Conservation (phyloP, 139 green algal species). For the Limnomonas spitsbergensis region DNA sequence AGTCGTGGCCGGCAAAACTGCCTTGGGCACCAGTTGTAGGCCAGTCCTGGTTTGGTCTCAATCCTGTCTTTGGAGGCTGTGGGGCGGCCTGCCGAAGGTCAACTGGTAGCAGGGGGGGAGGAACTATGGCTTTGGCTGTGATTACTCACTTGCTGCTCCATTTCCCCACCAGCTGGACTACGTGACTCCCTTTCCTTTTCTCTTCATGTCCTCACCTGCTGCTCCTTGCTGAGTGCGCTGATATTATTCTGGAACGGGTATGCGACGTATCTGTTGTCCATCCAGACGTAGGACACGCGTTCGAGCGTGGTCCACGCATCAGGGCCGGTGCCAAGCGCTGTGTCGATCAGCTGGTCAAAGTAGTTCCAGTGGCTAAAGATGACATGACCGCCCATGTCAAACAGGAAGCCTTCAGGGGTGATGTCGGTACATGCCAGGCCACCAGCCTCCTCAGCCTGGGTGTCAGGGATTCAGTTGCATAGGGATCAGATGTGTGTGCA, state of each 20-base stretch:
- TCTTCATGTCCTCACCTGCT: slow-evolving; percentile 65
- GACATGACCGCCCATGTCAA: slow-evolving; percentile 93
- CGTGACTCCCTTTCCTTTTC: too few relatives aligned
- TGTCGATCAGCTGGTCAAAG: slow-evolving; percentile 75
- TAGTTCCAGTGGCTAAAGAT: slow-evolving; percentile 92
- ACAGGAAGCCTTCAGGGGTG: slow-evolving; percentile 85
- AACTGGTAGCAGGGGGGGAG: too few relatives aligned
- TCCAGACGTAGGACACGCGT: slow-evolving; percentile 85
- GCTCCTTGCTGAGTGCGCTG: slow-evolving; percentile 72
- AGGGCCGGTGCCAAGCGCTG: slow-evolving; percentile 45
- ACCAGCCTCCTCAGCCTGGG: slow-evolving; percentile 40
- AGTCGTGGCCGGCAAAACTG: too few relatives aligned
- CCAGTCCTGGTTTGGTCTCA: too few relatives aligned
- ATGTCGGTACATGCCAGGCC: slow-evolving; percentile 86
- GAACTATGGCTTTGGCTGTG: too few relatives aligned
- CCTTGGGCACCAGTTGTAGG: too few relatives aligned
- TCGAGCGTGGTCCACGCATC: slow-evolving; percentile 82
- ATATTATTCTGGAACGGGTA: slow-evolving; percentile 96
- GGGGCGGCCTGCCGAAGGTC: too few relatives aligned
- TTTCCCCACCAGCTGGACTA: too few relatives aligned
- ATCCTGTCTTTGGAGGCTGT: too few relatives aligned
- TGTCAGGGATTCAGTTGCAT: background rate
- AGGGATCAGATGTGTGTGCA: background rate
- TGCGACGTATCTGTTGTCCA: slow-evolving; percentile 76
- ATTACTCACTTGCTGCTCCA: too few relatives aligned